These are phyloP conservation scores for Globisporangium recalcitrans DNA, from an alignment of 352 stramenopile genomes.

Conservation along the genomic window DNA sequence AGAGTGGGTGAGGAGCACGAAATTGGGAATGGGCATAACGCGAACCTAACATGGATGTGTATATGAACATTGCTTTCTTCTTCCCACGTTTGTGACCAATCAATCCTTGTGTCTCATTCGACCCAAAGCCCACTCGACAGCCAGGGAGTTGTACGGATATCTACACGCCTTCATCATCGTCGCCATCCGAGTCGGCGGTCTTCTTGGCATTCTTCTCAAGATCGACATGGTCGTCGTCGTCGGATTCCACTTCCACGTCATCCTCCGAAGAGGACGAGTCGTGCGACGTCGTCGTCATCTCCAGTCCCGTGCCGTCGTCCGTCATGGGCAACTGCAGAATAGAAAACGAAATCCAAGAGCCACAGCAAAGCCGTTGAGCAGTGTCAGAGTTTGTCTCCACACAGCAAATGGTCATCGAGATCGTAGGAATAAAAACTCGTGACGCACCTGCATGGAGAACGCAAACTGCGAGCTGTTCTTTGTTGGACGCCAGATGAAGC, in stretches of 20 bases:
- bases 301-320: slow-evolving; percentile 49
- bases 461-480: slow-evolving; percentile 83
- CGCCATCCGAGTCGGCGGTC: slow-evolving; percentile 33
- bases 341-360: slow-evolving; percentile 2
- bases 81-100: background rate
- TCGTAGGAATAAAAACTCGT: background rate
- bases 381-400: background rate
- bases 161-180: slow-evolving; percentile 25
- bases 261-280: slow-evolving; percentile 50
- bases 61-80: slow-evolving; percentile 2
- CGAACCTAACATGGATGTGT: background rate
- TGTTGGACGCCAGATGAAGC: slow-evolving; percentile 87
- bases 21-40: background rate
- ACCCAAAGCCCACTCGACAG: background rate
- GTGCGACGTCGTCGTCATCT: slow-evolving; percentile 54
- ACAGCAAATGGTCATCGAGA: background rate
- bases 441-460: slow-evolving; percentile 74
- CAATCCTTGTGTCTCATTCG: background rate
- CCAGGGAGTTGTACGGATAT: background rate
- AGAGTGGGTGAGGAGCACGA: background rate
- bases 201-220: slow-evolving; percentile 33
- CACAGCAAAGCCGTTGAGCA: background rate
- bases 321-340: slow-evolving; percentile 57
- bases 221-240: slow-evolving; percentile 69
- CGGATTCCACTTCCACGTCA: slow-evolving; percentile 60